Evolutionary conservation across 2,329 filamentous ascomycete species (phyloP).

Genomic region (Calonectria pauciramosa): DNA sequence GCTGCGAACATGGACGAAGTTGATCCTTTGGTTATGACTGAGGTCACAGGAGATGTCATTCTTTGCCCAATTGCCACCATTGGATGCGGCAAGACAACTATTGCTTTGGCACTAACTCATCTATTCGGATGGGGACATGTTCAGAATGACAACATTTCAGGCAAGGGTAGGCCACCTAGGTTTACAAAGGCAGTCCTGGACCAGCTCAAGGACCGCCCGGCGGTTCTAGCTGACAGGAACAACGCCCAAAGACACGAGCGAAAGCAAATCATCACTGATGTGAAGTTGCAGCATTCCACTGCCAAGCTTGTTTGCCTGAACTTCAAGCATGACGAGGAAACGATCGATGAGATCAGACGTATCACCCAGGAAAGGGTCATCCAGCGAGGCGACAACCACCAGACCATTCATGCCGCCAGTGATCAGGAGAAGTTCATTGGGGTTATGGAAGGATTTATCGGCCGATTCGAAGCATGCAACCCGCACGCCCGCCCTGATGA

Average conservation of each 20-base stretch:
- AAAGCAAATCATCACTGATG: constrained; percentile 86
- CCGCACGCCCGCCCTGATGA: constrained; percentile 78
- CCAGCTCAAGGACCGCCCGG: constrained; percentile 73
- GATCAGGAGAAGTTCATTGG: constrained; percentile 80
- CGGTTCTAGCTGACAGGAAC: constrained; percentile 92
- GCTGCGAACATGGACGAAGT: constrained; percentile 82
- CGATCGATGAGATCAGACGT: constrained; percentile 79
- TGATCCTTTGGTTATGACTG: constrained; percentile 59
- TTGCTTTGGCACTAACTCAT: constrained; percentile 84
- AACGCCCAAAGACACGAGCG: constrained; percentile 92
- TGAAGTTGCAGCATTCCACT: constrained; percentile 72
- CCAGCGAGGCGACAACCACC: constrained; percentile 92
- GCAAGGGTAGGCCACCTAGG: constrained; percentile 79
- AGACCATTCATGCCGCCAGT: constrained; percentile 92
- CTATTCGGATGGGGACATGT: constrained; percentile 94
- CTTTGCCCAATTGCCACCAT: constrained; percentile 94
- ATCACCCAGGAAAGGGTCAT: constrained; percentile 86
- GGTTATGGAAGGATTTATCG: constrained; percentile 96
- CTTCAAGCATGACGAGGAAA: constrained; percentile 85
- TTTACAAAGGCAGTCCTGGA: constrained; percentile 82
- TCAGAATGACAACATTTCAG: constrained; percentile 96
- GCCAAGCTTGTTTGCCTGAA: constrained; percentile 87
- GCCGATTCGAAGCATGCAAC: constrained; percentile 85
- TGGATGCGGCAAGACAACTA: constrained; percentile 96
- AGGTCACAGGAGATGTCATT: constrained; percentile 78